phyloP scores from a whole-genome alignment of 2,329 filamentous ascomycete genomes.

The Tolypocladium cylindrosporum region DNA sequence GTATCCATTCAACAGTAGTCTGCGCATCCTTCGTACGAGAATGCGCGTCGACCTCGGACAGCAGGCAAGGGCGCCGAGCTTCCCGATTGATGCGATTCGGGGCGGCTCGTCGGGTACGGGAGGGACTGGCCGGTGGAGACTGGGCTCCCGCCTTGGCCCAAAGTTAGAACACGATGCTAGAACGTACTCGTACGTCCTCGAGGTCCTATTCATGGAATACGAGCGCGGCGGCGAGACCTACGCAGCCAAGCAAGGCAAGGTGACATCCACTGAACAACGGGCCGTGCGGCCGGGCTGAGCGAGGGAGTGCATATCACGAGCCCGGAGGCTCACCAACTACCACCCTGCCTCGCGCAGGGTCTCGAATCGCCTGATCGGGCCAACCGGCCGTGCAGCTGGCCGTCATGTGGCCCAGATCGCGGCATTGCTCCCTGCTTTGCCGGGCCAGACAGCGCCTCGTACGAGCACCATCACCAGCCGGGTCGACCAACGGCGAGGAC shows the following conservation, averaged over 20 bases:
- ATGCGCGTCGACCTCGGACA: too few species aligned
- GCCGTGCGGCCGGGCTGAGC: too few species aligned
- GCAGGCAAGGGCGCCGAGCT: not conserved
- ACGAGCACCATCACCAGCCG: not conserved
- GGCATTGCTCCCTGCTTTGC: not conserved
- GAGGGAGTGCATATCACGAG: not conserved
- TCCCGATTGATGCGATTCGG: not conserved
- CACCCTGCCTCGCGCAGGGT: not conserved
- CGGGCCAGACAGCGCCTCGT: not conserved
- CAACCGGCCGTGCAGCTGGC: not conserved
- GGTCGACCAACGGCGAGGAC: not conserved
- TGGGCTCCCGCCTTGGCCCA: not conserved
- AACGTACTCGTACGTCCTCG: not conserved
- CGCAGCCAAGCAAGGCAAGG: not conserved
- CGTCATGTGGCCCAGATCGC: not conserved
- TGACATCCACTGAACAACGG: not conserved
- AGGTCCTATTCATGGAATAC: conserved; percentile 2
- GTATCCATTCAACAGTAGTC: too few species aligned
- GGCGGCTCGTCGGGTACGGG: not conserved
- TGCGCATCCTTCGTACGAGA: too few species aligned
- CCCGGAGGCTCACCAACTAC: not conserved
- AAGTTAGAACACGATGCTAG: not conserved
- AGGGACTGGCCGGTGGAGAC: not conserved
- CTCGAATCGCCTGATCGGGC: not conserved
- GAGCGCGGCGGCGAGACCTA: not conserved